These are phyloP conservation scores for Thielaviopsis musarum DNA, from an alignment of 2,329 filamentous ascomycete genomes.

Conservation along the genomic window DNA sequence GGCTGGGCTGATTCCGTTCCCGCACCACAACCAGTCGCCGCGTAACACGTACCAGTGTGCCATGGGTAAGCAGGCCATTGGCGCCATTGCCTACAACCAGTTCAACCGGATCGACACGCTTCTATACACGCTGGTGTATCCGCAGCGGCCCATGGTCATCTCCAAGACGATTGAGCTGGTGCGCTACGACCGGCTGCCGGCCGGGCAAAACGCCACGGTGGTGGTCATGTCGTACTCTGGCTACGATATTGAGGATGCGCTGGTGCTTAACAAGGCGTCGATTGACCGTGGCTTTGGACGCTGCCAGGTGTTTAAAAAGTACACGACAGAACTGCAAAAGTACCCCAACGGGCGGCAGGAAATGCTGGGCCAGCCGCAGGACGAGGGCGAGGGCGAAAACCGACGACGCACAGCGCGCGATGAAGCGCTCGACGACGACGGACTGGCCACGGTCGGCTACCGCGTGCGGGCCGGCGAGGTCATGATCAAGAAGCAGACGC, in stretches of 20 bases:
- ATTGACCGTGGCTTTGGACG: constrained; percentile 89
- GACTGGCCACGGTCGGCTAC: constrained; percentile 73
- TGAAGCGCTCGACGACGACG: constrained; percentile 63
- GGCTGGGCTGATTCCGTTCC: constrained; percentile 90
- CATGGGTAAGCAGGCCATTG: constrained; percentile 94
- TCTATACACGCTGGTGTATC: constrained; percentile 92
- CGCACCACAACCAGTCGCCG: constrained; percentile 96
- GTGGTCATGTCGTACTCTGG: constrained; percentile 99
- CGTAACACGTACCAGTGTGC: constrained; percentile 91
- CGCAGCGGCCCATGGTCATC: constrained; percentile 93
- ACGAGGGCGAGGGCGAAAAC: constrained; percentile 43
- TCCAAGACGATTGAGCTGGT: constrained; percentile 92
- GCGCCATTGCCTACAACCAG: constrained; percentile 91
- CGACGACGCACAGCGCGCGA: constrained; percentile 49
- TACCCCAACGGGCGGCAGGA: constrained; percentile 67
- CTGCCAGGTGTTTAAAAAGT: constrained; percentile 96
- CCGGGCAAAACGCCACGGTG: constrained; percentile 91
- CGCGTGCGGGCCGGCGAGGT: constrained; percentile 63
- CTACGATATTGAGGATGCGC: constrained; percentile 97
- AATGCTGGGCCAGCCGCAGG: constrained; percentile 41
- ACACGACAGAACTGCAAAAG: constrained; percentile 68
- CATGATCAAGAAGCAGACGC: constrained; percentile 80
- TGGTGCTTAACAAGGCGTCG: constrained; percentile 92
- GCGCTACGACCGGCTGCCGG: constrained; percentile 92
- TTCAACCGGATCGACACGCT: constrained; percentile 94